phyloP scores from a whole-genome alignment of 2,329 filamentous ascomycete species.

The Fusarium poae region DNA sequence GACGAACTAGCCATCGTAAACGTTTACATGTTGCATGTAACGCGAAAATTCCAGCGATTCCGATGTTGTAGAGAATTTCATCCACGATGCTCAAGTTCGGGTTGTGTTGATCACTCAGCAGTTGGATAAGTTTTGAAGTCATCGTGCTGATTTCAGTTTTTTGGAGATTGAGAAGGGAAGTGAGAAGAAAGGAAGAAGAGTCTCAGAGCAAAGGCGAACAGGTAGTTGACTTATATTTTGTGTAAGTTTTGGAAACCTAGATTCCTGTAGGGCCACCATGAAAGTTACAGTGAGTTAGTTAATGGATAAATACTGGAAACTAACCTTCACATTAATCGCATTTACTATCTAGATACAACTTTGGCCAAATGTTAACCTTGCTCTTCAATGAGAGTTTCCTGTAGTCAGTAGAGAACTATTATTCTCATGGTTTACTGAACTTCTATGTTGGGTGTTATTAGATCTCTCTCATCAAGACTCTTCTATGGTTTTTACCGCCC shows the following conservation, averaged over 20 bases:
- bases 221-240: neutral
- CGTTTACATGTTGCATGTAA: constrained; percentile 5
- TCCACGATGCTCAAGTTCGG: neutral
- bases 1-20: neutral
- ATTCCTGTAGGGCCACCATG: too few relatives aligned
- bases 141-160: neutral
- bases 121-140: neutral
- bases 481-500: neutral
- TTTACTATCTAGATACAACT: too few relatives aligned
- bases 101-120: neutral
- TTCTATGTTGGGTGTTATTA: too few relatives aligned
- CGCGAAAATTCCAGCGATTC: constrained; percentile 1
- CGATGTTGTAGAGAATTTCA: neutral
- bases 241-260: neutral
- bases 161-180: neutral
- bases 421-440: neutral
- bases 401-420: accelerated
- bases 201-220: neutral
- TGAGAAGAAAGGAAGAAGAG: neutral
- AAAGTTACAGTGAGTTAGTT: too few relatives aligned
- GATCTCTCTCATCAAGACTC: neutral
- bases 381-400: neutral
- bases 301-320: neutral
- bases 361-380: too few relatives aligned
- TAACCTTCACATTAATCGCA: accelerated